Evolutionary conservation across 2,329 filamentous ascomycete genomes (phyloP), one percentile per base, ranked within the genome.

Genomic region (Sporothrix inflata): DNA sequence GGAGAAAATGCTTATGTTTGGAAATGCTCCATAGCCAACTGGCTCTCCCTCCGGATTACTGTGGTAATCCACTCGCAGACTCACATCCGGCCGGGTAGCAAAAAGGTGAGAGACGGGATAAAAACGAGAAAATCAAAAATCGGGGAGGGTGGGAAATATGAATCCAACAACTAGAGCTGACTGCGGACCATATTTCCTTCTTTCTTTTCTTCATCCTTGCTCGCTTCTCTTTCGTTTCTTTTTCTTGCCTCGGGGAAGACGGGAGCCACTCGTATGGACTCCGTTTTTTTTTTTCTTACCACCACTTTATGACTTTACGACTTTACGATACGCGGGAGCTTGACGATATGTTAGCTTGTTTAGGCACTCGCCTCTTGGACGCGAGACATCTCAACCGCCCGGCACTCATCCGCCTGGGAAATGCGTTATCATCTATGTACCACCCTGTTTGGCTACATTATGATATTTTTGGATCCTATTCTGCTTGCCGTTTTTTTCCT

Each of bases 161-260:
- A 60, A 38, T 40, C 7, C 8, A n/a, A 6, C 55, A 9, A 40
- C 27, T 34, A 5, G 53, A 57, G 53, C 53, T 27, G 34, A 21
- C 16, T 12, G 55, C 21, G 55, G 55, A 30, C 30, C 55, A 6
- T 30, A 21, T 21, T 40, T 61, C 6, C 34, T 61, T 51, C 47
- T 68, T 53, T 51, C n/a, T 40, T 11, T 40, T 51, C 19, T 68
- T 68, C 16, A 40, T 53, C 27, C 45, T 51, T 65, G 60, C 27
- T 51, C 21, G 38, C 60, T 65, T 45, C 34, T 40, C 51, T 60
- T 3, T 60, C 24, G 19, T 47, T 70, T 11, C 38, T 60, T 51
- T 70, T 57, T 67, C 30, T 34, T 70, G 34, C 51, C 38, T 69
- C 67, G 67, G 53, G 68, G 68, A 61, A 70, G 53, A 49, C 68